Evolutionary conservation across 1,284 basidiomycete genomes (phyloP).

Genomic region (Cutaneotrichosporon arboriforme): DNA sequence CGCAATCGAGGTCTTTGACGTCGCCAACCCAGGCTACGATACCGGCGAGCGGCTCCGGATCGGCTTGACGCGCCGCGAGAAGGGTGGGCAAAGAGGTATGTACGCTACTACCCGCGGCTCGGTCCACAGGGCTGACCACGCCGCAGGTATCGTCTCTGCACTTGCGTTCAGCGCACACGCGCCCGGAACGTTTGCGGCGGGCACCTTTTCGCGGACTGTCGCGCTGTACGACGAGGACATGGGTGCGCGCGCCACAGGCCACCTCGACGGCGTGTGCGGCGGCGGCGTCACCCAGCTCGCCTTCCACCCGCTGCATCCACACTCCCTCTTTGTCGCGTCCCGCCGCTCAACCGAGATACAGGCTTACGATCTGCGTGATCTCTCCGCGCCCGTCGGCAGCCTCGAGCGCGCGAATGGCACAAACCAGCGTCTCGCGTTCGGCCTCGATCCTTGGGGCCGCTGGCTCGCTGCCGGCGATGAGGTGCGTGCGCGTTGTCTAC

Average conservation of each 20-base stretch:
- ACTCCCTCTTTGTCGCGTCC: constrained; percentile 71
- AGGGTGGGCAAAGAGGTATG: constrained; percentile 75
- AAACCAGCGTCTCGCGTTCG: constrained; percentile 73
- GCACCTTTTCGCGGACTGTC: constrained; percentile 58
- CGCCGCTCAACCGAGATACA: constrained; percentile 62
- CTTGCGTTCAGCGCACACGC: constrained; percentile 67
- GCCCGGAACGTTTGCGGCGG: constrained; percentile 67
- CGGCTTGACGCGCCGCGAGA: constrained; percentile 68
- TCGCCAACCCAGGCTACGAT: constrained; percentile 47
- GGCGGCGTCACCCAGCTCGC: constrained; percentile 70
- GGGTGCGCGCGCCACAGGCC: constrained; percentile 54
- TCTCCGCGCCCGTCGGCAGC: constrained; percentile 39
- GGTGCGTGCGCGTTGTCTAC: constrained; percentile 48
- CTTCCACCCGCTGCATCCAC: constrained; percentile 68
- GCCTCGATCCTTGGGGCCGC: constrained; percentile 65
- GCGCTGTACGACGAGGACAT: constrained; percentile 65
- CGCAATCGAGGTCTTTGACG: constrained; percentile 81
- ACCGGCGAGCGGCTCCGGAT: constrained; percentile 63
- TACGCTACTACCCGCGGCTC: too few relatives aligned
- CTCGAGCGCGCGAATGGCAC: constrained; percentile 49
- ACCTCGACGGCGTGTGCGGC: constrained; percentile 58
- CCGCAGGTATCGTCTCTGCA: constrained; percentile 79
- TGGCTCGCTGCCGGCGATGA: constrained; percentile 67
- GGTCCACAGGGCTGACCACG: too few relatives aligned
- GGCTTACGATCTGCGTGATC: constrained; percentile 69